Evolutionary conservation across 2,329 filamentous ascomycete species (phyloP), one percentile per base, ranked within the genome.

Genomic region (Scopulariopsis brevicaulis): DNA sequence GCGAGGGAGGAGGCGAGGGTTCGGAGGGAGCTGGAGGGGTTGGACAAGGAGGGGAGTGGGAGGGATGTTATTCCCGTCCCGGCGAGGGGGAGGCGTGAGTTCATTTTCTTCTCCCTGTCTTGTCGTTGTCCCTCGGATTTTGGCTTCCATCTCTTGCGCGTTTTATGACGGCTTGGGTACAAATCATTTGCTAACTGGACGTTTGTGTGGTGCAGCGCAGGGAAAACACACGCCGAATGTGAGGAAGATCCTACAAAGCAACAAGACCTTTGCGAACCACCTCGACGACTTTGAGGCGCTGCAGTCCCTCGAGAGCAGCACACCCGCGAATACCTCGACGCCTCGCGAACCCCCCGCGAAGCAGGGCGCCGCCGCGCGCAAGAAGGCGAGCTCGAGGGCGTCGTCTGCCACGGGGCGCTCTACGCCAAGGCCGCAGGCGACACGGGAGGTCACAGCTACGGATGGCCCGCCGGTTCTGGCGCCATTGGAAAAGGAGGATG

Each of bases 1-100:
- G 88, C 89, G n/a, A 81, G 90, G 58, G 89, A 95, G 70, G 87
- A 93, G 66, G 85, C 86, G 51, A 92, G 90, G 63, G 81, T 92
- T 56, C 79, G 89, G 58, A 87, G 90, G 63, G 89, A 94, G 65
- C 81, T 97, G 53, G 86, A 89, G 61, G 86, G 89, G 48, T 78
- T 99, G 40, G 89, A 95, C 67, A 83, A 84, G 56, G 94, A 97
- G 68, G 89, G 87, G 62, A 80, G 86, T 65, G 77, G 80, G 60
- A 89, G 93, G 63, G 82, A 83, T 1, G 75, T 80, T n/a, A 90
- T 95, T 56, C 77, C 86, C 0, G 76, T 93, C 3, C 84, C 85
- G 0, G 71, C 78, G 3, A 83, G 80, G 67, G 72, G 71, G 20
- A 68, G 71, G 66, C 66, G 74, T 76, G 65, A 35, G 71, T 62